A percentile compares a stretch with the other conserved stretches of the same genome.
phyloP scores from a whole-genome alignment of 768 basidiomycete species.

The Tubosaeta sp. region DNA sequence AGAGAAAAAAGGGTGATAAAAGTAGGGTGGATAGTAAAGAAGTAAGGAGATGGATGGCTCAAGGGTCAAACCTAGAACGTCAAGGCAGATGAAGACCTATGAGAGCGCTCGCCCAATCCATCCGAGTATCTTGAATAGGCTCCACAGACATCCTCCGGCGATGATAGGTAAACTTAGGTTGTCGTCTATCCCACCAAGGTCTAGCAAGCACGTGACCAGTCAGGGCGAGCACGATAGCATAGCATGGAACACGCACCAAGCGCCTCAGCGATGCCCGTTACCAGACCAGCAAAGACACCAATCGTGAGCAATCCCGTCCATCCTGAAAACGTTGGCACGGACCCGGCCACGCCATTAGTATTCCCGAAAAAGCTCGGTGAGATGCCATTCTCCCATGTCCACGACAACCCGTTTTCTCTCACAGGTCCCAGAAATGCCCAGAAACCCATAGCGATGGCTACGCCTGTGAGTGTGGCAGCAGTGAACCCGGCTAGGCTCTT shows the following conservation, averaged over 20 bases:
- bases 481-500: conserved; percentile 85
- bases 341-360: neutral
- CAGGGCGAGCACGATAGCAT: conserved; percentile 2
- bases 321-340: conserved; percentile 17
- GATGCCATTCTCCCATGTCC: conserved; percentile 56
- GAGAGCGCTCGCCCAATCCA: conserved; percentile 27
- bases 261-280: conserved; percentile 85
- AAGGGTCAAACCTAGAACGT: neutral
- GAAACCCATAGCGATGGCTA: conserved; percentile 61
- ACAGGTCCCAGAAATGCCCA: conserved; percentile 61
- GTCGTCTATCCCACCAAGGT: conserved; percentile 82
- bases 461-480: conserved; percentile 72
- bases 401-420: conserved; percentile 41
- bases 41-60: neutral
- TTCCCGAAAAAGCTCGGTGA: conserved; percentile 22
- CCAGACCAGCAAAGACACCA: conserved; percentile 64
- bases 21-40: neutral
- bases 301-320: conserved; percentile 50
- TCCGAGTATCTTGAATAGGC: conserved; percentile 42
- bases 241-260: conserved; percentile 53
- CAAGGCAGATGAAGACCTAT: neutral
- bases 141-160: conserved; percentile 69
- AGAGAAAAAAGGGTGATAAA: neutral
- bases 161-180: conserved; percentile 88
- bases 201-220: conserved; percentile 34